A percentile compares a stretch with the other conserved stretches of the same genome.
phyloP scores from a whole-genome alignment of 148 eudicot species.

The Spergularia marina region DNA sequence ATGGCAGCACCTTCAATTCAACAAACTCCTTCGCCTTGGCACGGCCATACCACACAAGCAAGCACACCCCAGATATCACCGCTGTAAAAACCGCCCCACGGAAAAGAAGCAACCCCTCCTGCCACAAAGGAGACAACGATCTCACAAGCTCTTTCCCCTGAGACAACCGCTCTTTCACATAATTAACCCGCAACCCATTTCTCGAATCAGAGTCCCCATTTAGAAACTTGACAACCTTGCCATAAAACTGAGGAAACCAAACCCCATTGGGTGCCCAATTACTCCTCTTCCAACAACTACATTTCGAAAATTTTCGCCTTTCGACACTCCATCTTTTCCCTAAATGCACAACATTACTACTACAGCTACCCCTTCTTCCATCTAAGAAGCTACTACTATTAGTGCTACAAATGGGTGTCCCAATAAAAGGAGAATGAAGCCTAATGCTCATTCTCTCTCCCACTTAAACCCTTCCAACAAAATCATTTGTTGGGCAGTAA shows the following conservation, averaged over 20 bases:
- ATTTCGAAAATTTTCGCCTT: slow-evolving; percentile 29
- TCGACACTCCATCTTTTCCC: slow-evolving; percentile 27
- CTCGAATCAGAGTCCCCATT: slow-evolving; percentile 53
- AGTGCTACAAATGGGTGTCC: slow-evolving; percentile 42
- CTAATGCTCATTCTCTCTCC: slow-evolving; percentile 50
- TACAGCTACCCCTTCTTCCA: slow-evolving; percentile 35
- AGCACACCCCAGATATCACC: slow-evolving; percentile 83
- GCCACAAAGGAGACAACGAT: slow-evolving; percentile 67
- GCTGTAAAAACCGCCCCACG: slow-evolving; percentile 79
- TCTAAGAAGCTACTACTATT: slow-evolving; percentile 23
- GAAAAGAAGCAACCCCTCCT: slow-evolving; percentile 75
- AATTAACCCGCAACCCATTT: slow-evolving; percentile 57
- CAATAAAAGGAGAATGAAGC: slow-evolving; percentile 60
- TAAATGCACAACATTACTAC: slow-evolving; percentile 29
- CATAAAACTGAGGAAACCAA: slow-evolving; percentile 75
- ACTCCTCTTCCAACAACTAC: slow-evolving; percentile 53
- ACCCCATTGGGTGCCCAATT: slow-evolving; percentile 63
- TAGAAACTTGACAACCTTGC: slow-evolving; percentile 56
- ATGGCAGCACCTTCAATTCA: slow-evolving; percentile 75
- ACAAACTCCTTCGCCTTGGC: slow-evolving; percentile 69
- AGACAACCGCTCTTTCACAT: slow-evolving; percentile 56
- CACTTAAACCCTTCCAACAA: slow-evolving; percentile 17
- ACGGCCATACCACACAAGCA: slow-evolving; percentile 84
- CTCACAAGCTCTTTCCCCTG: slow-evolving; percentile 53
- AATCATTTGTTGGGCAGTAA: slow-evolving; percentile 43